Base-by-base conservation (phyloP, 148 eudicot species). In the Vaccinium corymbosum region DNA sequence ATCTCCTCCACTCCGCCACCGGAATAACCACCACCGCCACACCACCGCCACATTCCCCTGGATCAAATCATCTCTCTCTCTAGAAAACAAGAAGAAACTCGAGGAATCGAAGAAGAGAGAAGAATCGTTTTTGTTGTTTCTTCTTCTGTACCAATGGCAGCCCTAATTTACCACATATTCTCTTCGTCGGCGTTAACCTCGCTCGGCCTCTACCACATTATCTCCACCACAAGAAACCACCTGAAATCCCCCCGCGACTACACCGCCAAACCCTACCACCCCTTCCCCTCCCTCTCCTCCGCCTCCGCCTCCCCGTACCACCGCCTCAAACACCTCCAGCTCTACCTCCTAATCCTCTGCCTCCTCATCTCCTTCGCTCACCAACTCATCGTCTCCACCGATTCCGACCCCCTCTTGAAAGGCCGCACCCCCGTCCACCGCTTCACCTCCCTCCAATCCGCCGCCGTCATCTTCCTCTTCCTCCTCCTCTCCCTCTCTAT, bases 241-340 rank as follows among this genome's bases (percentile, higher is more conserved):
- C 94, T 94, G 49, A 91, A 88, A 84, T 92, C 91, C 87, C 94
- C 99, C 0, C 89, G 88, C 25, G 87, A 91, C 50, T 93, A 89
- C 94, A 56, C 79, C 75, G 90, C 98, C 84, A 92, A 89, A 76
- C 99, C 97, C 84, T 86, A 90, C 92, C 99, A 93, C 83, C 98
- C 93, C 0, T 81, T 93, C 71, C 75, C 89, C 25, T 2, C 70
- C 0, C 11, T 13, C 11, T 8, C 32, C 79, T 10, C 88, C 66
- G 20, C 68, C 49, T 19, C 81, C 53, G 6, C 86, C 56, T 20
- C 78, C 38, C 78, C 38, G 3, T 38, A 7, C 6, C 56, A 80
- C n/a, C 91, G 84, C 80, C 87, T 88, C 88, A 87, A 87, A 20
- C 87, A 87, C 83, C 87, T 92, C 48, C 94, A 91, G 29, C 90